These are phyloP conservation scores for Silene coronaria DNA, from an alignment of 179 eudicot species.

Conservation along the genomic window DNA sequence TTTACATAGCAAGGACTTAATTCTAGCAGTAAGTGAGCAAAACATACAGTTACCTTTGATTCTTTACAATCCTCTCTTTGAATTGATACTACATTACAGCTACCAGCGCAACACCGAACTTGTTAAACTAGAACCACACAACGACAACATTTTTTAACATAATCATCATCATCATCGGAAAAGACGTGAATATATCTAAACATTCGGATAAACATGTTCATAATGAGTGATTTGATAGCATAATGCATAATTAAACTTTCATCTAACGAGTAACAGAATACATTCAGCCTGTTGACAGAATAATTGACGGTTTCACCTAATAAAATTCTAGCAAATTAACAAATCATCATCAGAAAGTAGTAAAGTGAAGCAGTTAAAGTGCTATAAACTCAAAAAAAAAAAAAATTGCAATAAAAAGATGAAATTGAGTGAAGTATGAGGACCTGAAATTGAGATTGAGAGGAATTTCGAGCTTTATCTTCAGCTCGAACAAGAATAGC, in stretches of 20 bases:
- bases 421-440: not conserved
- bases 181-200: too few species aligned
- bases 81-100: not conserved
- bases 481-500: constrained; percentile 58
- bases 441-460: constrained; percentile 34
- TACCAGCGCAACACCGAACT: not conserved
- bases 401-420: not conserved
- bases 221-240: too few species aligned
- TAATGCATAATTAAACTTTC: too few species aligned
- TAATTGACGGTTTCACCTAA: too few species aligned
- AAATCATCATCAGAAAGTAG: not conserved
- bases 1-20: not conserved
- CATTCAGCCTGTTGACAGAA: too few species aligned
- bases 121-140: not conserved
- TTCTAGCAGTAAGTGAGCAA: not conserved
- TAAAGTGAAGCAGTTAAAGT: not conserved
- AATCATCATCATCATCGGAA: too few species aligned
- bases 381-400: too few species aligned
- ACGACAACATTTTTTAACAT: too few species aligned
- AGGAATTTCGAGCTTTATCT: constrained; percentile 44
- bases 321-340: too few species aligned
- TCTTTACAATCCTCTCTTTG: not conserved
- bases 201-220: too few species aligned
- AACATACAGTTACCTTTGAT: not conserved
- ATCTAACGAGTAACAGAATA: too few species aligned